These are phyloP conservation scores for Globisporangium spinosum DNA, from an alignment of 352 stramenopile genomes.

Conservation along the genomic window DNA sequence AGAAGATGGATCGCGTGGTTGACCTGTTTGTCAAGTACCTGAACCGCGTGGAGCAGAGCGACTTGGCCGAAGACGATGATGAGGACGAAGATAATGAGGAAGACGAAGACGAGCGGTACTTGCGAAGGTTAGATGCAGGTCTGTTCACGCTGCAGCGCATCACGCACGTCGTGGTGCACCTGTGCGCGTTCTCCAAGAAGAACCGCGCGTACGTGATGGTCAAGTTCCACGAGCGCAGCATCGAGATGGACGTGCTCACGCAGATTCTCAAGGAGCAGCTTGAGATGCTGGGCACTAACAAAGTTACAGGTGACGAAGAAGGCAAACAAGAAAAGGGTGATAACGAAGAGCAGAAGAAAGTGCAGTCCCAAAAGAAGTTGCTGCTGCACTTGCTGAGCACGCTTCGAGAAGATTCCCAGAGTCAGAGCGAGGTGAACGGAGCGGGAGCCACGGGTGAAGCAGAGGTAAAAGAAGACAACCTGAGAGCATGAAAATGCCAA, in stretches of 20 bases:
- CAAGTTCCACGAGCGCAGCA: constrained; percentile 70
- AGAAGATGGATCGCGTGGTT: constrained; percentile 78
- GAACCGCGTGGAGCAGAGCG: constrained; percentile 35
- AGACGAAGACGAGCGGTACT: constrained; percentile 49
- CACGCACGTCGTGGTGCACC: constrained; percentile 55
- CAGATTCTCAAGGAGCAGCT: constrained; percentile 59
- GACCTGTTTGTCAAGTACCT: constrained; percentile 80
- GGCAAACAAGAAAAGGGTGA: constrained; percentile 12
- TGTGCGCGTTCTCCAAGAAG: constrained; percentile 62
- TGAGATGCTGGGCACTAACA: constrained; percentile 29
- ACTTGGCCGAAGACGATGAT: constrained; percentile 21
- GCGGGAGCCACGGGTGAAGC: not conserved
- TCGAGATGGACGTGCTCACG: constrained; percentile 43
- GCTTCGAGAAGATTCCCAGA: constrained; percentile 20
- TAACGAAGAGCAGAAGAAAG: constrained; percentile 23
- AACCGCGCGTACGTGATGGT: constrained; percentile 65
- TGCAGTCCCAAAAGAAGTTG: constrained; percentile 32
- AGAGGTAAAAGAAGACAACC: not conserved
- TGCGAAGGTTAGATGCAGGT: constrained; percentile 67
- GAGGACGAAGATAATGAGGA: constrained; percentile 33
- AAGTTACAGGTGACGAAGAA: constrained; percentile 9
- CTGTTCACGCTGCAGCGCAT: constrained; percentile 76
- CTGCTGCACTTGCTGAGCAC: constrained; percentile 32
- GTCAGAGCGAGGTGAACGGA: not conserved
- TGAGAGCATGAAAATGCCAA: not conserved